A percentile compares a stretch with the other conserved stretches of the same genome.
Evolutionary conservation across 805 yeast genomes (phyloP).

Genomic region (Wickerhamiella brachini): DNA sequence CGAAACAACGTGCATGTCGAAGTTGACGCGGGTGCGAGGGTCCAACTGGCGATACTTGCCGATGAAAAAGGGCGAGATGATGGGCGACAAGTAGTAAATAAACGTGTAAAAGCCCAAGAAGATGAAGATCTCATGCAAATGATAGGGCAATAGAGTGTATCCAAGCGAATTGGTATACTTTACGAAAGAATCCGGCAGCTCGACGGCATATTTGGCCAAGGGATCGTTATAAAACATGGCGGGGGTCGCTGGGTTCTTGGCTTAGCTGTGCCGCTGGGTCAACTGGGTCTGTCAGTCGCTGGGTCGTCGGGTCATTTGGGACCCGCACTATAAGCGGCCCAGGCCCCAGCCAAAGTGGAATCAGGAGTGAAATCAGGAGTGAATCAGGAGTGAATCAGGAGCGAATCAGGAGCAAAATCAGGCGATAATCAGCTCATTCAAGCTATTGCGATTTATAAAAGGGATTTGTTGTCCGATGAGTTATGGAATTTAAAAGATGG

Average conservation of each 20-base stretch:
- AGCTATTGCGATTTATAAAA: background rate
- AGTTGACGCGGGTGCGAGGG: slow-evolving; percentile 45
- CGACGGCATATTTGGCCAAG: slow-evolving; percentile 10
- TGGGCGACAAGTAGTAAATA: slow-evolving; percentile 40
- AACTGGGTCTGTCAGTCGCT: too few relatives aligned
- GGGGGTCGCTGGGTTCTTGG: too few relatives aligned
- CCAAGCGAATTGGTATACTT: slow-evolving; percentile 13
- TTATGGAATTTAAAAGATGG: too few relatives aligned
- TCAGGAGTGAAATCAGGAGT: too few relatives aligned
- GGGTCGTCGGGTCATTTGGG: too few relatives aligned
- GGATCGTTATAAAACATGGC: slow-evolving; percentile 12
- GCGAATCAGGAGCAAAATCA: background rate
- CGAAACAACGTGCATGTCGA: slow-evolving; percentile 83
- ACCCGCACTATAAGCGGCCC: too few relatives aligned
- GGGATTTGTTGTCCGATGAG: too few relatives aligned
- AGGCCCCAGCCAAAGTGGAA: too few relatives aligned
- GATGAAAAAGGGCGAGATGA: slow-evolving; percentile 34
- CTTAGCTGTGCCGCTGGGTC: too few relatives aligned
- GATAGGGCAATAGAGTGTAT: slow-evolving; percentile 22
- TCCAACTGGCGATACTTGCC: slow-evolving; percentile 35
- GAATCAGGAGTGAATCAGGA: too few relatives aligned
- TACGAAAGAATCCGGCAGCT: slow-evolving; percentile 5
- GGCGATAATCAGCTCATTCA: background rate
- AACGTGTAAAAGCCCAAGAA: slow-evolving; percentile 47
- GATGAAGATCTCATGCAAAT: slow-evolving; percentile 51